Conservation (phyloP, 306 rosid species). For the Prunus mira region DNA sequence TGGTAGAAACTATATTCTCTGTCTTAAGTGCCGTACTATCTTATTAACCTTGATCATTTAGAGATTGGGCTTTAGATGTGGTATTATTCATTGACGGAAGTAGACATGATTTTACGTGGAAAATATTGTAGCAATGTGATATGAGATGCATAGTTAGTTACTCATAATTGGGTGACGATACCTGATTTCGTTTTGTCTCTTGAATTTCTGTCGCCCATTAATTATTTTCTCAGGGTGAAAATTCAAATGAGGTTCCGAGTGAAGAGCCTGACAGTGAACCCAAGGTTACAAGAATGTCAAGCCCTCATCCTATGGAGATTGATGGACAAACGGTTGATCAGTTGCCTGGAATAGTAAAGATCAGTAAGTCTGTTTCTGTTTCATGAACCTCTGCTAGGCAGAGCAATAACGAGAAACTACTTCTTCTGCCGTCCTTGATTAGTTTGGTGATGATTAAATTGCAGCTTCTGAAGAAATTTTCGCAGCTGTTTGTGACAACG, state of each 20-base stretch:
- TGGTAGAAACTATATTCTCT: neutral
- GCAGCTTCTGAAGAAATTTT: slow-evolving; percentile 72
- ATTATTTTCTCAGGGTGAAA: slow-evolving; percentile 59
- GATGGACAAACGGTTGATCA: slow-evolving; percentile 50
- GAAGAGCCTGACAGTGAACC: slow-evolving; percentile 56
- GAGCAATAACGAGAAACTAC: neutral
- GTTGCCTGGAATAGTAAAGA: slow-evolving; percentile 58
- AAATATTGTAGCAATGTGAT: neutral
- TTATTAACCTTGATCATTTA: slow-evolving; percentile 3
- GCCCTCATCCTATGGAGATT: slow-evolving; percentile 42
- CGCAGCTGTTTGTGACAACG: slow-evolving; percentile 51
- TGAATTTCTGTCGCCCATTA: slow-evolving; percentile 11
- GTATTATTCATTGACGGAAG: neutral
- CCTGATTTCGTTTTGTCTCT: slow-evolving; percentile 27
- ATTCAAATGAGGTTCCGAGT: slow-evolving; percentile 46
- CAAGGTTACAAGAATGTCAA: slow-evolving; percentile 39
- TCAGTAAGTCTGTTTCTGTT: slow-evolving; percentile 51
- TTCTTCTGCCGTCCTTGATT: neutral
- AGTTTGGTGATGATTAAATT: slow-evolving; percentile 6
- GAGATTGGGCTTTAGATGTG: neutral
- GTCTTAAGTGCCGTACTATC: neutral
- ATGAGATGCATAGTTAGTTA: neutral
- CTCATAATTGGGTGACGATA: slow-evolving; percentile 12
- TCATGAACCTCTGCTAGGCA: neutral
- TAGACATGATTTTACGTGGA: neutral